Percentiles rank a stretch among this genome's conserved stretches.
phyloP scores from a whole-genome alignment of 73 alveolate genomes.

The Paraurostyla sp. region DNA sequence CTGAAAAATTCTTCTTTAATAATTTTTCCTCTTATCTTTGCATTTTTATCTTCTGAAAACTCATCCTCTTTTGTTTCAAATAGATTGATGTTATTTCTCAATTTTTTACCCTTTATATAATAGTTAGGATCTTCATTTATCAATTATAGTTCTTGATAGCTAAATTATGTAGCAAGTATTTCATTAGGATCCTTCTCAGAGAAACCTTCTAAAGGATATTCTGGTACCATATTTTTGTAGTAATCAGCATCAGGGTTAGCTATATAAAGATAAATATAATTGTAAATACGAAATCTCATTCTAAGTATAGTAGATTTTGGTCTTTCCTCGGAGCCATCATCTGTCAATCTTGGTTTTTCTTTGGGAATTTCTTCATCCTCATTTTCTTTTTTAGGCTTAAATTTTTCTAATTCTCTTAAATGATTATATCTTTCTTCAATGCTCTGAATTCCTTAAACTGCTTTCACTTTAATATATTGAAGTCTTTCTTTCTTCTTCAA shows the following conservation, averaged over 20 bases:
- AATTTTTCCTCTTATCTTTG: slow-evolving; percentile 24
- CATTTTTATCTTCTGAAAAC: slow-evolving; percentile 30
- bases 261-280: not conserved
- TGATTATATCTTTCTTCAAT: slow-evolving; percentile 37
- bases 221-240: slow-evolving; percentile 11
- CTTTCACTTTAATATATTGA: slow-evolving; percentile 11
- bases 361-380: not conserved
- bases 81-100: slow-evolving; percentile 6
- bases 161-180: not conserved
- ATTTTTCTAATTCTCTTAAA: not conserved
- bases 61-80: slow-evolving; percentile 43
- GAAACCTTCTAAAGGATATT: slow-evolving; percentile 27
- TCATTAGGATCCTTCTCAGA: slow-evolving; percentile 41
- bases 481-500: slow-evolving; percentile 19
- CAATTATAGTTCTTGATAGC: slow-evolving; percentile 15
- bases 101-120: not conserved
- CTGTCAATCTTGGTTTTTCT: not conserved
- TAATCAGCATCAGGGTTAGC: slow-evolving; percentile 41
- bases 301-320: slow-evolving; percentile 8
- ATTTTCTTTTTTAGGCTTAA: not conserved
- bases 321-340: slow-evolving; percentile 21
- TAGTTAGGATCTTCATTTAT: slow-evolving; percentile 55
- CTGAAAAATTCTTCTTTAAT: slow-evolving; percentile 6
- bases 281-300: slow-evolving; percentile 38
- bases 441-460: slow-evolving; percentile 5